phyloP scores from a whole-genome alignment of 2,329 filamentous ascomycete species.

The Pseudogymnoascus sp. region DNA sequence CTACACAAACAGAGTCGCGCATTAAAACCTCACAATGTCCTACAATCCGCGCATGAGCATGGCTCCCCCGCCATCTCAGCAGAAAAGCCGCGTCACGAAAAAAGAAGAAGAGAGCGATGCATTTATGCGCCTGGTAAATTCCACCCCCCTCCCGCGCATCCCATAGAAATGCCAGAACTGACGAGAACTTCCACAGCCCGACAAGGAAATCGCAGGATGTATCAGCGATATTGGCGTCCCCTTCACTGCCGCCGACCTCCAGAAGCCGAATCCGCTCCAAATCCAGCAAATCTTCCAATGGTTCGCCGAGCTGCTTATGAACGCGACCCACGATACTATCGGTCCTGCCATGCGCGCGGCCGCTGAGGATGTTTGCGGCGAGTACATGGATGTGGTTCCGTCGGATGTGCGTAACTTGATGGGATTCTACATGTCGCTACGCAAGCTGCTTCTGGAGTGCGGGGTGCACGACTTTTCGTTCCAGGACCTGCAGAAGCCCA shows the following conservation, averaged over 20 bases:
- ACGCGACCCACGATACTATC: constrained; percentile 84
- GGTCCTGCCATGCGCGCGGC: constrained; percentile 93
- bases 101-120: constrained; percentile 51
- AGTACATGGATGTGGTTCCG: constrained; percentile 75
- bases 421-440: constrained; percentile 85
- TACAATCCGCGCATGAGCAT: constrained; percentile 46
- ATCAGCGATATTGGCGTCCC: constrained; percentile 94
- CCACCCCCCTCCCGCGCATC: not conserved
- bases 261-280: constrained; percentile 88
- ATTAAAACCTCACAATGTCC: constrained; percentile 32
- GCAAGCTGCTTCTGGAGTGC: constrained; percentile 74
- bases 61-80: constrained; percentile 39
- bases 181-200: constrained; percentile 32
- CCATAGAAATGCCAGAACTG: constrained; percentile 9
- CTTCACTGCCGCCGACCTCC: constrained; percentile 77
- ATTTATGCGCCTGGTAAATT: constrained; percentile 48
- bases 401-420: constrained; percentile 87
- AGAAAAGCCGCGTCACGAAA: constrained; percentile 41
- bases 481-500: constrained; percentile 83
- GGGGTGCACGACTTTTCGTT: constrained; percentile 92
- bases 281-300: constrained; percentile 98
- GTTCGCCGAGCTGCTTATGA: constrained; percentile 91
- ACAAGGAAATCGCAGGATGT: constrained; percentile 85
- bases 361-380: constrained; percentile 76
- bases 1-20: not conserved